Percentiles rank a stretch among this genome's conserved stretches.
Conservation (phyloP, 2,329 filamentous ascomycete genomes). For the Sclerotinia subarctica region DNA sequence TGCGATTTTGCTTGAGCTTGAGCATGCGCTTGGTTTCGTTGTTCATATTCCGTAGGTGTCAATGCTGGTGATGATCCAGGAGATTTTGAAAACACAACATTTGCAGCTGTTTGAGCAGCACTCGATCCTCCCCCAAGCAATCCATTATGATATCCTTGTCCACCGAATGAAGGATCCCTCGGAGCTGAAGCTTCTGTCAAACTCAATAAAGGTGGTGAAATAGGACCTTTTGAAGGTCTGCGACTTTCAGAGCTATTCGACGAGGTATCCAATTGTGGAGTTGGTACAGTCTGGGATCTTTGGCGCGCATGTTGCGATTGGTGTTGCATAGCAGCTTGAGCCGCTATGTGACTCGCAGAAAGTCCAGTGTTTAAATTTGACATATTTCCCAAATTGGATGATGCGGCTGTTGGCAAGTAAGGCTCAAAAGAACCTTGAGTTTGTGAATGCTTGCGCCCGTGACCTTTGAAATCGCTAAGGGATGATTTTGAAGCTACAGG, state of each 20-base stretch:
- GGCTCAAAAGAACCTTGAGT: constrained; percentile 76
- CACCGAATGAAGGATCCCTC: constrained; percentile 52
- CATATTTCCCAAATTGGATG: constrained; percentile 40
- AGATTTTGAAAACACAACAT: constrained; percentile 64
- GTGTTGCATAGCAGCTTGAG: constrained; percentile 71
- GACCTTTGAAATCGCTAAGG: constrained; percentile 39
- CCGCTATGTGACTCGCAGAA: constrained; percentile 73
- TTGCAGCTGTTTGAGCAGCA: constrained; percentile 69
- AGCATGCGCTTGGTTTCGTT: constrained; percentile 16
- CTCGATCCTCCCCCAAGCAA: constrained; percentile 58
- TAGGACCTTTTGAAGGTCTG: constrained; percentile 44
- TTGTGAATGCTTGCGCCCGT: constrained; percentile 66
- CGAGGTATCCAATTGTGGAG: constrained; percentile 40
- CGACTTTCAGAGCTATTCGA: constrained; percentile 29
- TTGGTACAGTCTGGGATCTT: constrained; percentile 70
- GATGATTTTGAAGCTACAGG: constrained; percentile 42
- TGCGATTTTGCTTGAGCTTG: constrained; percentile 4
- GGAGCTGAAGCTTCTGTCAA: constrained; percentile 63
- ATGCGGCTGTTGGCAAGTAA: constrained; percentile 57
- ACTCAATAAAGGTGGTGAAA: constrained; percentile 61
- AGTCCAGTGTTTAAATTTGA: constrained; percentile 42
- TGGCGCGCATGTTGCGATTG: constrained; percentile 54
- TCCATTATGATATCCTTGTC: constrained; percentile 56
- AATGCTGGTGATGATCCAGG: constrained; percentile 36
- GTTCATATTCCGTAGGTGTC: constrained; percentile 40